Base-by-base conservation (phyloP, 2,329 filamentous ascomycete genomes). In the Aspergillus viridinutans region DNA sequence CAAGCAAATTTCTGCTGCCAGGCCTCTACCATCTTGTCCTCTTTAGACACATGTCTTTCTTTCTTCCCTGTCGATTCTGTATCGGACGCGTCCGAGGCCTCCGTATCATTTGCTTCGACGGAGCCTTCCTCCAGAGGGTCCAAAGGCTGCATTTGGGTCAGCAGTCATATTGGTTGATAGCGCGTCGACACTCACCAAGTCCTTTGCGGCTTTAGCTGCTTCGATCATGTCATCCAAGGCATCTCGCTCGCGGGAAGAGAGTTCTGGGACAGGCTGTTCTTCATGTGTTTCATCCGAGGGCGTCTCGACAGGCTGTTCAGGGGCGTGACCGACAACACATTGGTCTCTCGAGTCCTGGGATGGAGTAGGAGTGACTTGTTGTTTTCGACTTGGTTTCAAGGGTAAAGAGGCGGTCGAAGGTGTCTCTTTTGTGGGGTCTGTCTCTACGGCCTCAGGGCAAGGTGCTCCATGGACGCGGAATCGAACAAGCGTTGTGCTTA, bases 161-260 rank as follows among this genome's bases (percentile, higher is more conserved):
- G 26, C 26, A 45, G 3, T 20, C n/a, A 21, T 7, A 17, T 25
- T 38, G 10, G 10, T 38, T 20, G 3, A 21, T 28, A 10, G 40
- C 28, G 26, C 7, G n/a, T 47, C n/a, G 28, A 26, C 26, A 50
- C 70, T 64, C 68, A 79, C 77, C 57, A 91, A 75, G 57, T 87
- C 76, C 57, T 83, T 82, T 32, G 83, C 81, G 55, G 83, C 78
- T 64, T 82, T 84, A 49, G 86, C 79, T 65, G 88, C 79, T 32
- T 81, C 74, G 57, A 94, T 90, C 54, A 84, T 82, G 38, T 83
- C 75, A 32, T 87, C 82, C 8, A 93, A 75, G 28, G 83, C 84
- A 63, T 90, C 86, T 8, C 67, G 61, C 32, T 68, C 68, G 20
- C 32, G 63, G 14, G 28, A 47, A 32, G 40, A 21, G 4, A 54